These are phyloP conservation scores for Syncephalastrum contaminatum DNA, from an alignment of 371 early-diverging fungal species.

Conservation along the genomic window DNA sequence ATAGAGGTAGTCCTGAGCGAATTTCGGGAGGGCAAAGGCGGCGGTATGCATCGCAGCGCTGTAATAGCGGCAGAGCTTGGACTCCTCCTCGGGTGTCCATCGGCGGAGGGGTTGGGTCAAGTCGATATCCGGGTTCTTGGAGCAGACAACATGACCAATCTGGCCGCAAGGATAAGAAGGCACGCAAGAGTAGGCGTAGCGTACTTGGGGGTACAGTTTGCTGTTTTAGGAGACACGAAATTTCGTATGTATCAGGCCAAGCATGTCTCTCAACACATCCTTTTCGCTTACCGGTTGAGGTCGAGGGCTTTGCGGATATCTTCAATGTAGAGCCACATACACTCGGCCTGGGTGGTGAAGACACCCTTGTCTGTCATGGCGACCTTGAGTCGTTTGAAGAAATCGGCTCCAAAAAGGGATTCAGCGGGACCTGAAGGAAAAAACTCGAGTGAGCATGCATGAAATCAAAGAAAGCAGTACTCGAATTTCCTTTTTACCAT, in stretches of 20 bases:
- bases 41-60: slow-evolving; percentile 92
- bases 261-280: no score
- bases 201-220: slow-evolving; percentile 82
- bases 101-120: slow-evolving; percentile 77
- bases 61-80: slow-evolving; percentile 85
- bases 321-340: slow-evolving; percentile 94
- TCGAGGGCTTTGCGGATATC: slow-evolving; percentile 87
- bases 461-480: neutral
- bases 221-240: slow-evolving; percentile 17
- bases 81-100: slow-evolving; percentile 79
- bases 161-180: slow-evolving; percentile 98
- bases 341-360: slow-evolving; percentile 96
- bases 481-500: slow-evolving; percentile 51
- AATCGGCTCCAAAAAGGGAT: slow-evolving; percentile 86
- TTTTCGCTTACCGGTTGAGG: slow-evolving; percentile 37
- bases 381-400: slow-evolving; percentile 88
- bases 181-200: slow-evolving; percentile 91
- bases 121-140: slow-evolving; percentile 72
- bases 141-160: slow-evolving; percentile 93
- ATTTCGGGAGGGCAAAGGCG: slow-evolving; percentile 90
- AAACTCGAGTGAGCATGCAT: neutral
- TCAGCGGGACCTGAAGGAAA: slow-evolving; percentile 83
- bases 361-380: slow-evolving; percentile 92
- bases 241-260: no score
- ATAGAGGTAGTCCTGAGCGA: slow-evolving; percentile 62